These are phyloP conservation scores for Brassica rapa DNA, from an alignment of 345 rosid genomes.

Conservation along the genomic window DNA sequence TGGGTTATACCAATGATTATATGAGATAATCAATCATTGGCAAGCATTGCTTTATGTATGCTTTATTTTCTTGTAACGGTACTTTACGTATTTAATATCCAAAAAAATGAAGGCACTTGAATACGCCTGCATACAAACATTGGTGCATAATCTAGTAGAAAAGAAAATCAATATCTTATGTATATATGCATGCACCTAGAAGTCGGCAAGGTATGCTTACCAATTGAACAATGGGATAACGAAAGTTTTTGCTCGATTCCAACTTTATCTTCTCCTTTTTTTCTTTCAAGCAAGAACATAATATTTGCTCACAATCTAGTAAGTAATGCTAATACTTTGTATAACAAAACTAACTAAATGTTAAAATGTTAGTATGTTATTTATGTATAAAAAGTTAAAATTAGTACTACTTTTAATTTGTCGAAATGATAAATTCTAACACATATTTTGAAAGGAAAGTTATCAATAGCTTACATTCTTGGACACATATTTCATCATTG, in stretches of 20 bases:
- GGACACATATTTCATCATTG: too few relatives aligned
- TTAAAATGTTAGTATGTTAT: too few relatives aligned
- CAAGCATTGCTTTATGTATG: slow-evolving; percentile 12
- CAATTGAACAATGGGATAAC: not conserved
- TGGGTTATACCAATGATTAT: slow-evolving; percentile 37
- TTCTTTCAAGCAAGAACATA: not conserved
- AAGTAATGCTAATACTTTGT: too few relatives aligned
- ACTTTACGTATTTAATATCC: not conserved
- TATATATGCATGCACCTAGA: not conserved
- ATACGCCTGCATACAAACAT: not conserved
- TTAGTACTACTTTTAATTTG: too few relatives aligned
- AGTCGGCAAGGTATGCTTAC: not conserved
- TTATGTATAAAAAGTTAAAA: too few relatives aligned
- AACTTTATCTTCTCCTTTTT: not conserved
- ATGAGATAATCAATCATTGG: slow-evolving; percentile 32
- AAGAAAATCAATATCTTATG: not conserved
- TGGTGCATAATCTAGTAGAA: not conserved
- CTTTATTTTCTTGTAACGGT: not conserved
- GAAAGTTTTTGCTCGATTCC: not conserved
- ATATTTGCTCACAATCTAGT: not conserved
- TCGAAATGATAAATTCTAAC: too few relatives aligned
- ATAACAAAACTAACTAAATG: too few relatives aligned
- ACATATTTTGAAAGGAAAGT: too few relatives aligned
- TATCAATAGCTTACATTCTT: too few relatives aligned
- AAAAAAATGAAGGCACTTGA: not conserved